Conservation (phyloP, 139 green algal genomes). For the Chlamydomonas incerta region DNA sequence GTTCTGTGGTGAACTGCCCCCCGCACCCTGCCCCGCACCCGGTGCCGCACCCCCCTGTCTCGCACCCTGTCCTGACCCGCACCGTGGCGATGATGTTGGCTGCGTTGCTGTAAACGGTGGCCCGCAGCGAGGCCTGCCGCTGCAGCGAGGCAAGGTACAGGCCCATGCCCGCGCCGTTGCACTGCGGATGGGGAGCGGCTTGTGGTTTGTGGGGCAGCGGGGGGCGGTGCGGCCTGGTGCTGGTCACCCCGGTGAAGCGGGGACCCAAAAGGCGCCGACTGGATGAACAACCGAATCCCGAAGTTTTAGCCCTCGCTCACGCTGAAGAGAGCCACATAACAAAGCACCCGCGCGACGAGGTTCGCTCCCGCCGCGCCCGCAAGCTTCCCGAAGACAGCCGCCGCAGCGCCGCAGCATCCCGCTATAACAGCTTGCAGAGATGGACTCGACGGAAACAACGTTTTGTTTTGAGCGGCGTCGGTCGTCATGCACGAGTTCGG, state of each 20-base stretch:
- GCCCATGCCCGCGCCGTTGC: constrained; percentile 41
- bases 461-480: too few species aligned
- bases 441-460: background rate
- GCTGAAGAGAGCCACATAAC: constrained; percentile 1
- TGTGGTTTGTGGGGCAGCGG: background rate
- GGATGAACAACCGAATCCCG: too few species aligned
- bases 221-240: background rate
- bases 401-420: constrained; percentile 32
- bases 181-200: background rate
- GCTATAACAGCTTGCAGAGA: background rate
- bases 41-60: too few species aligned
- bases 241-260: background rate
- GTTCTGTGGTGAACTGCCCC: too few species aligned
- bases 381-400: constrained; percentile 24
- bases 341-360: background rate
- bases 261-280: too few species aligned
- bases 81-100: constrained; percentile 53
- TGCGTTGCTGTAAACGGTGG: constrained; percentile 51
- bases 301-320: too few species aligned
- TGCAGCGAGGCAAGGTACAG: constrained; percentile 46
- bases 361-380: background rate
- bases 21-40: too few species aligned
- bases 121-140: constrained; percentile 51
- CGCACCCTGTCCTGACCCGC: too few species aligned
- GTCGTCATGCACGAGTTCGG: too few species aligned